phyloP scores from a whole-genome alignment of 2,329 filamentous ascomycete genomes.

The Teratosphaeria nubilosa region DNA sequence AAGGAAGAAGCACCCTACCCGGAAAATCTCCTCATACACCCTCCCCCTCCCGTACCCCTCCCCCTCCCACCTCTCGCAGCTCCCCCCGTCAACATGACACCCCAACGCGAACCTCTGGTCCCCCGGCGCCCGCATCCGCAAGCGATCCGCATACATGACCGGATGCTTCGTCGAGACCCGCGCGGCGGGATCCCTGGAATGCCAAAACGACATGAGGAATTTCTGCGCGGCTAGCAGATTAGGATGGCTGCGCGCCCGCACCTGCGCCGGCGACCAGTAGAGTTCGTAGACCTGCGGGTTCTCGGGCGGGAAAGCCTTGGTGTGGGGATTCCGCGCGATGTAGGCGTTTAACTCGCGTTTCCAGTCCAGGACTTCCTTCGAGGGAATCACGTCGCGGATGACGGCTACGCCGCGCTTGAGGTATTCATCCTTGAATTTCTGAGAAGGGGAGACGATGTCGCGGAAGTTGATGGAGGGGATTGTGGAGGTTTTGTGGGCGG shows the following conservation, averaged over 20 bases:
- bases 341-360: slow-evolving; percentile 37
- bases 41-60: slow-evolving; percentile 51
- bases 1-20: neutral
- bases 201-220: slow-evolving; percentile 42
- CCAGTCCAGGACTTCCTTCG: slow-evolving; percentile 34
- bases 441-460: slow-evolving; percentile 37
- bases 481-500: slow-evolving; percentile 30
- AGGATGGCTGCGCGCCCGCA: slow-evolving; percentile 37
- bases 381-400: slow-evolving; percentile 35
- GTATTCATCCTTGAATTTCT: slow-evolving; percentile 47
- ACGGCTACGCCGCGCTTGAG: slow-evolving; percentile 46
- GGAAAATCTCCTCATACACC: slow-evolving; percentile 64
- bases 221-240: slow-evolving; percentile 37
- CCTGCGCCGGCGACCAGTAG: slow-evolving; percentile 40
- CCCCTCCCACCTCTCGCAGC: slow-evolving; percentile 43
- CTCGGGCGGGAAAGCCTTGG: slow-evolving; percentile 37
- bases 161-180: slow-evolving; percentile 37
- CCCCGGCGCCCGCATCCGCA: slow-evolving; percentile 46
- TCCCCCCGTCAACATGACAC: slow-evolving; percentile 47
- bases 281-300: slow-evolving; percentile 43
- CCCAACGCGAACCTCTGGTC: slow-evolving; percentile 44
- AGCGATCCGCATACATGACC: slow-evolving; percentile 38
- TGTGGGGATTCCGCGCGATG: slow-evolving; percentile 37
- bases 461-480: slow-evolving; percentile 40
- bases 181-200: slow-evolving; percentile 32